Evolutionary conservation across 768 basidiomycete species (phyloP).

Genomic region (Phlebiopsis flavidoalba): DNA sequence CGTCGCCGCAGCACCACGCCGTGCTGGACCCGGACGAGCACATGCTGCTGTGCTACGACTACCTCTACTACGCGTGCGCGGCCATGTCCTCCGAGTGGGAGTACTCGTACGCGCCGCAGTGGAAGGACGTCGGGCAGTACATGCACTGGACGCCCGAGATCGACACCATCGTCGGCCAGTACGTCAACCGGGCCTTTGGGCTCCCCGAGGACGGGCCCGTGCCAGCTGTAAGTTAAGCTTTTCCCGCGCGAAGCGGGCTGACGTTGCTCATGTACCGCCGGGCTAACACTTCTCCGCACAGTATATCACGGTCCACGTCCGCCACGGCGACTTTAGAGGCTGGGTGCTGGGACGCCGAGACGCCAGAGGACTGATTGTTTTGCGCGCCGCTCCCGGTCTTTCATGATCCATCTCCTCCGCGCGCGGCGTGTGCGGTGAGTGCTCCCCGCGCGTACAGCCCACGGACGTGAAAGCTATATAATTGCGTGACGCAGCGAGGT

Average conservation of each 20-base stretch:
- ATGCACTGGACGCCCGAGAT: conserved; percentile 29
- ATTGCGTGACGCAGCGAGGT: conserved; percentile 25
- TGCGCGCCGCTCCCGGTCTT: conserved; percentile 31
- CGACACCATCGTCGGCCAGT: conserved; percentile 24
- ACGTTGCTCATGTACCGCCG: background rate
- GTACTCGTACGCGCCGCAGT: conserved; percentile 28
- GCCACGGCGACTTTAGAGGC: conserved; percentile 31
- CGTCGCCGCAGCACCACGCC: conserved; percentile 22
- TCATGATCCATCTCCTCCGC: too few species aligned
- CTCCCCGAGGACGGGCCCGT: conserved; percentile 21
- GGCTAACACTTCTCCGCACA: conserved; percentile 2
- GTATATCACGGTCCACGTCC: conserved; percentile 33
- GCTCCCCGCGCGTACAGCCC: background rate
- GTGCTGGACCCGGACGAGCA: conserved; percentile 32
- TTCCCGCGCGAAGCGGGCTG: background rate
- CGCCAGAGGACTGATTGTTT: conserved; percentile 33
- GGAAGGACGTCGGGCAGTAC: conserved; percentile 30
- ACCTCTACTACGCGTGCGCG: conserved; percentile 34
- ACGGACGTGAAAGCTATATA: background rate
- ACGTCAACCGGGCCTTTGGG: conserved; percentile 25
- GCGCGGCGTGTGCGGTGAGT: conserved; percentile 25
- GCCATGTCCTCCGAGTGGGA: conserved; percentile 24
- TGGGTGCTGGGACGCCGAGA: conserved; percentile 28
- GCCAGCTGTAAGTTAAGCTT: conserved; percentile 26
- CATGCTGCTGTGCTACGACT: conserved; percentile 35